Conservation (phyloP, 2,329 filamentous ascomycete species). For the Apiospora hydei region DNA sequence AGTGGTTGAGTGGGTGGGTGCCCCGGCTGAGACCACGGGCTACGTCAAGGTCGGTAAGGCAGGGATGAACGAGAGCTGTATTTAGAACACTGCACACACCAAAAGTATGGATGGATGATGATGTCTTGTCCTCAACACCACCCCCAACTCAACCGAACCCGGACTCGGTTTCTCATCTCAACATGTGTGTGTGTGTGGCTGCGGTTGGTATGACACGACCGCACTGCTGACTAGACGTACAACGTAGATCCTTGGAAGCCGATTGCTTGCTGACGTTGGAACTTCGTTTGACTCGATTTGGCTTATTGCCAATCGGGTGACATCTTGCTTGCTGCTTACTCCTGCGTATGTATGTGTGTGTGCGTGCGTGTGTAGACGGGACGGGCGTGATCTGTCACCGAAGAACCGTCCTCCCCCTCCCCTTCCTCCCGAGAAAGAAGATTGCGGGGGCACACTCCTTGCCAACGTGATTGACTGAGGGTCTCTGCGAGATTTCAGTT, state of each 20-base stretch:
- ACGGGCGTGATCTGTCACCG: not conserved
- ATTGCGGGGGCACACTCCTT: not conserved
- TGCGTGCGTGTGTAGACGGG: not conserved
- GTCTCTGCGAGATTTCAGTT: slow-evolving; percentile 16
- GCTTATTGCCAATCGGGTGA: not conserved
- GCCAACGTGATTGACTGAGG: slow-evolving; percentile 3
- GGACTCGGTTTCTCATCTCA: not conserved
- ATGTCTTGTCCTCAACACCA: slow-evolving; percentile 6
- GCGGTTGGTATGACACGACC: not conserved
- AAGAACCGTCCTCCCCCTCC: not conserved
- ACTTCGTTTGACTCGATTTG: not conserved
- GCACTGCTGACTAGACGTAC: slow-evolving; percentile 8
- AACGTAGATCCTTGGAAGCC: slow-evolving; percentile 5
- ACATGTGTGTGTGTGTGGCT: not conserved
- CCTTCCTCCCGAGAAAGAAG: not conserved
- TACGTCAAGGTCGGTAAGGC: slow-evolving; percentile 1
- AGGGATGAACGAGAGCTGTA: slow-evolving; percentile 21
- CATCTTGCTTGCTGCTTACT: slow-evolving; percentile 15
- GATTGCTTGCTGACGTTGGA: slow-evolving; percentile 17
- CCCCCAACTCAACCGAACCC: not conserved
- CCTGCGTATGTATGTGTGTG: not conserved
- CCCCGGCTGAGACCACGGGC: slow-evolving; percentile 18
- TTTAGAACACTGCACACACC: slow-evolving; percentile 13
- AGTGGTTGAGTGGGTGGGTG: not conserved
- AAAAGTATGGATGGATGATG: not conserved